Base-by-base conservation (phyloP, 2,329 filamentous ascomycete genomes). In the Apiospora kogelbergensis region DNA sequence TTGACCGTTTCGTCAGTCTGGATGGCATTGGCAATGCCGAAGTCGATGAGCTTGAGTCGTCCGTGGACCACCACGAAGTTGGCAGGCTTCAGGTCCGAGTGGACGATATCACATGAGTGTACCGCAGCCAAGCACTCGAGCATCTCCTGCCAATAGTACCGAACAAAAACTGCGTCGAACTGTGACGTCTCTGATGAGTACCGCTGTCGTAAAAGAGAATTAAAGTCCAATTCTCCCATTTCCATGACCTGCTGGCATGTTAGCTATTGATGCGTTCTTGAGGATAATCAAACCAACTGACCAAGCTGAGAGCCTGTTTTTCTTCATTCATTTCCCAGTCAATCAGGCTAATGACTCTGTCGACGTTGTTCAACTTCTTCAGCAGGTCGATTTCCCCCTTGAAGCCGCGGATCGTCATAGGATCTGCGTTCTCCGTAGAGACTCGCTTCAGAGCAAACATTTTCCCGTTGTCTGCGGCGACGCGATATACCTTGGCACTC, bases 141-240 rank as follows among this genome's bases (percentile, higher is more conserved):
- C 96, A 99, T 99, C 81, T 99, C 96, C 80, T 97, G 96, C 96
- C 96, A 99, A 84, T 97, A 97, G 81, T 93, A 97, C n/a, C 96
- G 92, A 15, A 96, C 94, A 79, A 98, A 98, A 67, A 92, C 93
- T 1, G 93, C 87, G 77, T 99, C 96, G 70, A 99, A 91, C 70
- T 86, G 88, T 46, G 93, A 89, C 67, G 92, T 89, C 70, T 94
- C 91, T 0, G 85, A 88, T 75, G 90, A 93, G 75, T 93, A 84
- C 11, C 90, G 89, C 72, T 90, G 88, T 44, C 90, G 91, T 72
- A 99, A 87, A 67, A 98, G 90, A 68, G 91, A 93, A 77, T 97
- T 93, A 76, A 99, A 88, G 80, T 99, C 96, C 26, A 95, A 89
- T 81, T 99, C 96, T 72, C 96, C 96, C 78, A 97, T 93, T 82